These are phyloP conservation scores for Alternaria ethzedia DNA, from an alignment of 2,329 filamentous ascomycete species.

Conservation along the genomic window DNA sequence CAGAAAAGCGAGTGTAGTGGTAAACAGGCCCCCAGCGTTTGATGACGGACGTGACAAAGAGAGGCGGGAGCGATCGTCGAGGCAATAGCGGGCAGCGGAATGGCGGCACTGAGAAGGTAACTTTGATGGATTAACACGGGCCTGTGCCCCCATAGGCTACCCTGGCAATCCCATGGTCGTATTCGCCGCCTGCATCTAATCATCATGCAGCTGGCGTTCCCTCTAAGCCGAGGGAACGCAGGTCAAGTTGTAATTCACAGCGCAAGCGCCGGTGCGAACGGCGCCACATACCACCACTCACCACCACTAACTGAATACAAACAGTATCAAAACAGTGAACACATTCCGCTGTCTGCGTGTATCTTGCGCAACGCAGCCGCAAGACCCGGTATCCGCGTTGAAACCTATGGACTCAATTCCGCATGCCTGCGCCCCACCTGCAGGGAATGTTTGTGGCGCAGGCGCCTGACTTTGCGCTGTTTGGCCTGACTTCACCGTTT, in stretches of 20 bases:
- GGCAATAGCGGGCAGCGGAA: too few species aligned
- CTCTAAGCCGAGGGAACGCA: conserved; percentile 4
- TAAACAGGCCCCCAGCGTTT: not conserved
- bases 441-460: not conserved
- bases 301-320: not conserved
- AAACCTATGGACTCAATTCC: not conserved
- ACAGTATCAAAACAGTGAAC: too few species aligned
- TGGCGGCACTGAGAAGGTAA: not conserved
- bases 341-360: not conserved
- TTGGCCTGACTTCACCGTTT: not conserved
- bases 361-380: not conserved
- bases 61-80: conserved; percentile 12
- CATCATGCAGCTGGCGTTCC: conserved; percentile 2
- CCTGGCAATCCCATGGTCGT: conserved; percentile 2
- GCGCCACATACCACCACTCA: too few species aligned
- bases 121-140: not conserved
- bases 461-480: not conserved
- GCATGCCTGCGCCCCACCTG: not conserved
- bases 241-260: not conserved
- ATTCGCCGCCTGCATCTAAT: conserved; percentile 9
- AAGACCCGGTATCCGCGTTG: not conserved
- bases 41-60: conserved; percentile 10
- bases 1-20: conserved; percentile 6
- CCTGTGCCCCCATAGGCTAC: not conserved
- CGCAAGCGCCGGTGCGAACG: not conserved